These are phyloP conservation scores for Nicotiana tomentosiformis DNA, from an alignment of 257 asterid species.

Conservation along the genomic window DNA sequence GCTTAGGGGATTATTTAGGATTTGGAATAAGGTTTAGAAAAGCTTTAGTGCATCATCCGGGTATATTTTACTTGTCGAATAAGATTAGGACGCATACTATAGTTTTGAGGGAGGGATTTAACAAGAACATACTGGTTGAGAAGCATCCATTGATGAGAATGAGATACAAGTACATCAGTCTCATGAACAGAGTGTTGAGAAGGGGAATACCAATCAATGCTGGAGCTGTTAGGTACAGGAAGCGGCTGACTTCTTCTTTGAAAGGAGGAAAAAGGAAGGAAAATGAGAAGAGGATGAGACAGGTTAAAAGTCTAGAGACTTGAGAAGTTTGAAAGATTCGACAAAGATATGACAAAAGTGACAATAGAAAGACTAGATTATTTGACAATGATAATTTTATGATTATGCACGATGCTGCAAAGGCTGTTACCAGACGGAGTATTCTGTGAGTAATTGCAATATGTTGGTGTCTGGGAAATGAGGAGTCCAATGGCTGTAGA, in stretches of 20 bases:
- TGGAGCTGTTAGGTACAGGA: slow-evolving; percentile 15
- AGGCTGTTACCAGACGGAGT: too few species aligned
- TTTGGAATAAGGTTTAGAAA: slow-evolving; percentile 54
- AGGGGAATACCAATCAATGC: slow-evolving; percentile 65
- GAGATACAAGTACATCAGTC: slow-evolving; percentile 53
- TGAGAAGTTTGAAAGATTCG: background rate
- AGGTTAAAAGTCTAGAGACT: background rate
- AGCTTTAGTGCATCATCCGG: slow-evolving; percentile 79
- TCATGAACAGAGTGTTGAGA: slow-evolving; percentile 80
- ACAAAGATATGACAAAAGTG: background rate
- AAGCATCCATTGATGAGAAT: slow-evolving; percentile 65
- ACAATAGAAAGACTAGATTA: too few species aligned
- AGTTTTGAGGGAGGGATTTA: slow-evolving; percentile 73
- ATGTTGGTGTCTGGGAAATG: too few species aligned
- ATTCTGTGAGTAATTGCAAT: too few species aligned
- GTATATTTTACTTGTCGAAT: slow-evolving; percentile 78
- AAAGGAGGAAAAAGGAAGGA: background rate
- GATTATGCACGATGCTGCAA: too few species aligned
- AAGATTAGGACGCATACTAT: slow-evolving; percentile 83
- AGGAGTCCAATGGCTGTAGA: too few species aligned
- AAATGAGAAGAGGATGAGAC: background rate
- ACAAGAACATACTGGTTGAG: slow-evolving; percentile 43
- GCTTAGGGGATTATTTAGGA: slow-evolving; percentile 73
- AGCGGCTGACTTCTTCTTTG: slow-evolving; percentile 4
- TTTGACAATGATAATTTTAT: too few species aligned